Conservation (phyloP, 257 asterid genomes). For the Verbena officinalis region DNA sequence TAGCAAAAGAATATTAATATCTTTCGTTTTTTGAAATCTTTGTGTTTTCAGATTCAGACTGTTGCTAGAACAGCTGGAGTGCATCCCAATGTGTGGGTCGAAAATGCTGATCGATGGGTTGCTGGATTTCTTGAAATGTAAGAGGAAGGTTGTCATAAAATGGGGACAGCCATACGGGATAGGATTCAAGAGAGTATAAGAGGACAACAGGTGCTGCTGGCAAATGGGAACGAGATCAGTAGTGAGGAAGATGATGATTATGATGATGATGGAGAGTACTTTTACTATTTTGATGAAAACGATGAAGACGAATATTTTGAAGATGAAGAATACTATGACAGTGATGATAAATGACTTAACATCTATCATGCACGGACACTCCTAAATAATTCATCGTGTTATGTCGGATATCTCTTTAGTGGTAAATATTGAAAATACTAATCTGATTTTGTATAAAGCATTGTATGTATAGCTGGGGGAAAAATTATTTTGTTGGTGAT, state of each 20-base stretch:
- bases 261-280: constrained; percentile 28
- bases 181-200: constrained; percentile 51
- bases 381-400: no score
- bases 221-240: constrained; percentile 29
- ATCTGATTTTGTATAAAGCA: no score
- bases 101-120: constrained; percentile 52
- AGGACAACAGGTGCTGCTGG: constrained; percentile 41
- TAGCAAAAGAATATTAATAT: no score
- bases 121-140: constrained; percentile 51
- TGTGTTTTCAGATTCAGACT: constrained; percentile 38
- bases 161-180: constrained; percentile 56
- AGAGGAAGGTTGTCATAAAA: constrained; percentile 52
- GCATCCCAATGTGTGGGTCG: constrained; percentile 45
- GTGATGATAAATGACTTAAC: constrained; percentile 29
- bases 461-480: no score
- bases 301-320: constrained; percentile 36
- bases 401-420: no score
- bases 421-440: no score
- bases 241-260: constrained; percentile 37
- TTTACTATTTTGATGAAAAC: constrained; percentile 31
- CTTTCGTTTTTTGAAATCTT: constrained; percentile 10
- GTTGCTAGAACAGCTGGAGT: constrained; percentile 46
- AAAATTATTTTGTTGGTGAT: no score
- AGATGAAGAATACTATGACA: constrained; percentile 36
- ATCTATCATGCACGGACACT: no score